Evolutionary conservation across 176 grass and related monocot genomes (phyloP).

Genomic region (Lolium perenne): DNA sequence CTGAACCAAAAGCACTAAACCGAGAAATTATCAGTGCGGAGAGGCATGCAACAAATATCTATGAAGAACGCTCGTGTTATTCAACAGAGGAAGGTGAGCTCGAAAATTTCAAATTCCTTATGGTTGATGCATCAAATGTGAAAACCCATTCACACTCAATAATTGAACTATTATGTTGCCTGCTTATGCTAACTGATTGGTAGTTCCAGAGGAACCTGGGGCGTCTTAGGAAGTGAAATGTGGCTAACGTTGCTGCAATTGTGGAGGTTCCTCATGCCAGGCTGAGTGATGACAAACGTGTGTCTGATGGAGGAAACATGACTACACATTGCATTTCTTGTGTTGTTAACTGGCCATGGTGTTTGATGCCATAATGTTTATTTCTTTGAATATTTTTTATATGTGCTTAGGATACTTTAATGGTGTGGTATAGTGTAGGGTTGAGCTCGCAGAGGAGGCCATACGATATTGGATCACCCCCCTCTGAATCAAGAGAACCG

Average conservation of each 20-base stretch:
- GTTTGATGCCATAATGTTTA: too few relatives aligned
- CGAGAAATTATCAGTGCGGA: not conserved
- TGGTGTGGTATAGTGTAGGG: too few relatives aligned
- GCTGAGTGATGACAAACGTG: not conserved
- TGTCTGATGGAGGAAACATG: not conserved
- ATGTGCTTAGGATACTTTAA: too few relatives aligned
- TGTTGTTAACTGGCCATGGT: too few relatives aligned
- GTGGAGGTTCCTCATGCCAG: not conserved
- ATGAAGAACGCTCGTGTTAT: not conserved
- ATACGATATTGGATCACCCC: too few relatives aligned
- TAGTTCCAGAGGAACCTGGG: not conserved
- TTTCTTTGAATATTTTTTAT: too few relatives aligned
- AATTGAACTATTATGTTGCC: not conserved
- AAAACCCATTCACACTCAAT: not conserved
- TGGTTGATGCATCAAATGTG: not conserved
- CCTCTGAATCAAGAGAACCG: too few relatives aligned
- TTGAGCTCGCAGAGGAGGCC: too few relatives aligned
- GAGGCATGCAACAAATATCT: too few relatives aligned
- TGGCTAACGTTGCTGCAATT: not conserved
- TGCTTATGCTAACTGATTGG: not conserved
- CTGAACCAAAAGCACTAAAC: not conserved
- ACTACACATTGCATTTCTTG: too few relatives aligned
- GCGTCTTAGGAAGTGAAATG: conserved; percentile 7
- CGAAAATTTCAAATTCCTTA: too few relatives aligned
- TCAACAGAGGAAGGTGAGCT: not conserved